A percentile compares a stretch with the other conserved stretches of the same genome.
These are phyloP conservation scores for Fusarium buharicum DNA, from an alignment of 2,329 filamentous ascomycete species.

Conservation along the genomic window DNA sequence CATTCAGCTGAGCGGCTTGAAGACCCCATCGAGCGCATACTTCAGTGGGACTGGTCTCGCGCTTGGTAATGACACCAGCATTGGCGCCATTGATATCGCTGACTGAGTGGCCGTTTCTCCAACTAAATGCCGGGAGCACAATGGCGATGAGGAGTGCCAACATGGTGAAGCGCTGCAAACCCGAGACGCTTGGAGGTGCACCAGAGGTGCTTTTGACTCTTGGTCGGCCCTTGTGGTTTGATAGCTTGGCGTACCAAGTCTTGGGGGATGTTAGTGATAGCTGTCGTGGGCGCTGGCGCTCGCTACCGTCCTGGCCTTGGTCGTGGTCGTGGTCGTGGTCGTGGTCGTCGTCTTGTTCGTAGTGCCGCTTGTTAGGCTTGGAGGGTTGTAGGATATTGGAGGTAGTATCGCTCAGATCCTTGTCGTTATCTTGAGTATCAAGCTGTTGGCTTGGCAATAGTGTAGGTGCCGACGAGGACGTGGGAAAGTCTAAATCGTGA, in stretches of 20 bases:
- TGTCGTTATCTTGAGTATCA: constrained; percentile 45
- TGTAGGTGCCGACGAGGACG: constrained; percentile 28
- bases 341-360: constrained; percentile 13
- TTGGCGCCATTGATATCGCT: constrained; percentile 57
- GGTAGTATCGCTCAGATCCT: constrained; percentile 47
- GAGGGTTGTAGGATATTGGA: constrained; percentile 34
- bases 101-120: constrained; percentile 52
- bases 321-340: constrained; percentile 2
- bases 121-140: constrained; percentile 60
- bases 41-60: constrained; percentile 49
- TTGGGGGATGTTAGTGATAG: constrained; percentile 39
- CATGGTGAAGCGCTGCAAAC: constrained; percentile 58
- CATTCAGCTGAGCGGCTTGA: constrained; percentile 76
- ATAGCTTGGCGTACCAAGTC: constrained; percentile 58
- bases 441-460: constrained; percentile 23
- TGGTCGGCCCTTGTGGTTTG: constrained; percentile 53
- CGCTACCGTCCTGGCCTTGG: neutral
- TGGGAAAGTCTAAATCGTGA: constrained; percentile 47
- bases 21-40: constrained; percentile 74
- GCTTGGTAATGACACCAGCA: constrained; percentile 56
- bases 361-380: constrained; percentile 8
- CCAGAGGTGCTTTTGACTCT: constrained; percentile 57
- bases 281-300: constrained; percentile 25
- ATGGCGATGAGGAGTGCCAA: constrained; percentile 62
- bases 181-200: constrained; percentile 55